Evolutionary conservation across 129 eudicot genomes (phyloP).

Genomic region (Solidago caesia): DNA sequence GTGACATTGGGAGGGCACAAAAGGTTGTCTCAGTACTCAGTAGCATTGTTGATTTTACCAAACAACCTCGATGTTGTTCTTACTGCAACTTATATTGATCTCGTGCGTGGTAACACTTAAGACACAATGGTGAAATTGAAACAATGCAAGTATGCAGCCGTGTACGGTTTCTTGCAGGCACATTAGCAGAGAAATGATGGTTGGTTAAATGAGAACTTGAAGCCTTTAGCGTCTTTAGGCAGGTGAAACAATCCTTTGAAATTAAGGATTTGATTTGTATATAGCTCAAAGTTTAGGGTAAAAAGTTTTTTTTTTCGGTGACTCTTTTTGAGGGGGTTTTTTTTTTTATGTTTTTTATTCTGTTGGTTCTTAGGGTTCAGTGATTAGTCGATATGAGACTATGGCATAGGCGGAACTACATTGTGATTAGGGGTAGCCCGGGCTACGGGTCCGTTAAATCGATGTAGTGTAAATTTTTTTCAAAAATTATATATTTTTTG

Average conservation of each 20-base stretch:
- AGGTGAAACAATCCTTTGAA: slow-evolving; percentile 63
- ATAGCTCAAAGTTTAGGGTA: slow-evolving; percentile 58
- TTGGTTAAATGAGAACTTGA: slow-evolving; percentile 17
- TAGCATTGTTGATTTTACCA: slow-evolving; percentile 54
- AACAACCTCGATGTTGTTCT: slow-evolving; percentile 57
- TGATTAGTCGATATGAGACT: slow-evolving; percentile 32
- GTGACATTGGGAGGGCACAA: slow-evolving; percentile 71
- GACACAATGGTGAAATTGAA: slow-evolving; percentile 70
- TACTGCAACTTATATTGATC: slow-evolving; percentile 75
- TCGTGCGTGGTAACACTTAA: slow-evolving; percentile 50
- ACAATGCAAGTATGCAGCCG: slow-evolving; percentile 53
- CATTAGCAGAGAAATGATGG: slow-evolving; percentile 38
- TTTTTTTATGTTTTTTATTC: slow-evolving; percentile 15
- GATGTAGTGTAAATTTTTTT: too few relatives aligned
- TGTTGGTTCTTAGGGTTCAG: slow-evolving; percentile 31
- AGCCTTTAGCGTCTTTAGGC: slow-evolving; percentile 47
- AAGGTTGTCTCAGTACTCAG: slow-evolving; percentile 42
- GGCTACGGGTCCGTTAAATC: too few relatives aligned
- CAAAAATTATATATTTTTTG: too few relatives aligned
- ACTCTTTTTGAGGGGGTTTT: slow-evolving; percentile 15
- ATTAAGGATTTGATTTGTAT: slow-evolving; percentile 53
- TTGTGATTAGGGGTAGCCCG: too few relatives aligned
- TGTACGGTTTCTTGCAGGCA: slow-evolving; percentile 51
- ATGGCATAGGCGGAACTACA: too few relatives aligned
- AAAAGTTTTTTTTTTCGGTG: slow-evolving; percentile 35